These are phyloP conservation scores for Dictyostelium brefeldianum DNA, from an alignment of 78 protist species.

Conservation along the genomic window DNA sequence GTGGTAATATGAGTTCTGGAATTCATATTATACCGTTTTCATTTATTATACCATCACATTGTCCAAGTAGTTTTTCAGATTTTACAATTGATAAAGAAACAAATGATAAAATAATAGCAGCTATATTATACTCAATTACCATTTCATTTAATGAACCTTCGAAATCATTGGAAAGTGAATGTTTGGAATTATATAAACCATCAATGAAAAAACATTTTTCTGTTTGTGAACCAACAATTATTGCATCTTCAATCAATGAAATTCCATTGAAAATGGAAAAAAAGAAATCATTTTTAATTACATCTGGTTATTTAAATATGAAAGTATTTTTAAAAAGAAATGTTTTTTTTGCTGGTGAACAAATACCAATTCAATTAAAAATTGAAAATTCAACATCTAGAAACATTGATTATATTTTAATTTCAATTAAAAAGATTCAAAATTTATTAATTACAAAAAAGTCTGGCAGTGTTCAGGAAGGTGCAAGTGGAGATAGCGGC, in stretches of 20 bases:
- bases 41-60: slow-evolving; percentile 12
- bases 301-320: neutral
- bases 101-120: neutral
- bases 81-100: neutral
- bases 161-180: neutral
- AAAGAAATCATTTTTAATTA: slow-evolving; percentile 16
- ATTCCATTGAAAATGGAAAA: slow-evolving; percentile 4
- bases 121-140: neutral
- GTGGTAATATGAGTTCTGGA: neutral
- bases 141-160: neutral
- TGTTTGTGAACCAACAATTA: slow-evolving; percentile 6
- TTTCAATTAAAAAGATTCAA: neutral
- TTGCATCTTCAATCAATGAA: slow-evolving; percentile 17
- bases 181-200: neutral
- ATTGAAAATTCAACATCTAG: slow-evolving; percentile 9
- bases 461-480: neutral
- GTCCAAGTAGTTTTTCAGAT: neutral
- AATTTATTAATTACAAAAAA: neutral
- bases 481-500: too few species aligned
- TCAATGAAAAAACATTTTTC: neutral
- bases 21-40: slow-evolving; percentile 19
- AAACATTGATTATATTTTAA: neutral
- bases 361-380: neutral
- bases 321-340: neutral
- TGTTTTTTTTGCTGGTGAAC: slow-evolving; percentile 14